Evolutionary conservation across 2,329 filamentous ascomycete genomes (phyloP).

Genomic region (Pseudogymnoascus sp.): DNA sequence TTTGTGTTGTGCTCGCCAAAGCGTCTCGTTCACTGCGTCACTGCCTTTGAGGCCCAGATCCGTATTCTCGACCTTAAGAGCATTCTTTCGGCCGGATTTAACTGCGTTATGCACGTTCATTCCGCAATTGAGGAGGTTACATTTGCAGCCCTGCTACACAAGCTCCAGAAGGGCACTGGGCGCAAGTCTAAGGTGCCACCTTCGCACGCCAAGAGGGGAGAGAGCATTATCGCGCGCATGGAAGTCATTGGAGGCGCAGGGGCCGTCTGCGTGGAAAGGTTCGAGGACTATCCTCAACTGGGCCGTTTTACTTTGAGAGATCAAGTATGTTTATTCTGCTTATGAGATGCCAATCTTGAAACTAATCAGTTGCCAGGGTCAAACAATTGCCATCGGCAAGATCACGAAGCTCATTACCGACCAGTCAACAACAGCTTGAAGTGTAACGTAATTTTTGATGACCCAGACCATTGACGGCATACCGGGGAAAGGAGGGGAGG

Average conservation of each 20-base stretch:
- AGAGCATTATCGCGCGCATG: slow-evolving; percentile 84
- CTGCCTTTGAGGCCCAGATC: slow-evolving; percentile 90
- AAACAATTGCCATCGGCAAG: slow-evolving; percentile 99
- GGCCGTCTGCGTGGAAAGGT: slow-evolving; percentile 84
- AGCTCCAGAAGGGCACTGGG: slow-evolving; percentile 87
- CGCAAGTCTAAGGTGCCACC: slow-evolving; percentile 90
- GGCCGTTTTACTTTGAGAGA: slow-evolving; percentile 85
- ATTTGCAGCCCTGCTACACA: slow-evolving; percentile 79
- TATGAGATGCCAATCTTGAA: slow-evolving; percentile 16
- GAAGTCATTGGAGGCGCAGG: slow-evolving; percentile 80
- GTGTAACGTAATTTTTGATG: slow-evolving; percentile 2
- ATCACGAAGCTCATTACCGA: slow-evolving; percentile 75
- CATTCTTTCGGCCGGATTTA: slow-evolving; percentile 90
- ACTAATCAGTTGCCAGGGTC: slow-evolving; percentile 52
- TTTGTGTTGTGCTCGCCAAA: slow-evolving; percentile 96
- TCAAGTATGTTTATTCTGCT: slow-evolving; percentile 48
- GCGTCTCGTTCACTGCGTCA: slow-evolving; percentile 84
- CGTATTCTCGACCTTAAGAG: slow-evolving; percentile 89
- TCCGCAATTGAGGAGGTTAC: slow-evolving; percentile 97
- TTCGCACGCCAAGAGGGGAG: slow-evolving; percentile 74
- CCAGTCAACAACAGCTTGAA: background rate
- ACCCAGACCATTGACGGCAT: background rate
- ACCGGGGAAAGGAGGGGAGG: background rate
- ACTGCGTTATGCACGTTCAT: slow-evolving; percentile 96
- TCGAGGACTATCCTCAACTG: slow-evolving; percentile 93